Conservation (phyloP, 2,329 filamentous ascomycete species). For the Furcasterigmium sp. region DNA sequence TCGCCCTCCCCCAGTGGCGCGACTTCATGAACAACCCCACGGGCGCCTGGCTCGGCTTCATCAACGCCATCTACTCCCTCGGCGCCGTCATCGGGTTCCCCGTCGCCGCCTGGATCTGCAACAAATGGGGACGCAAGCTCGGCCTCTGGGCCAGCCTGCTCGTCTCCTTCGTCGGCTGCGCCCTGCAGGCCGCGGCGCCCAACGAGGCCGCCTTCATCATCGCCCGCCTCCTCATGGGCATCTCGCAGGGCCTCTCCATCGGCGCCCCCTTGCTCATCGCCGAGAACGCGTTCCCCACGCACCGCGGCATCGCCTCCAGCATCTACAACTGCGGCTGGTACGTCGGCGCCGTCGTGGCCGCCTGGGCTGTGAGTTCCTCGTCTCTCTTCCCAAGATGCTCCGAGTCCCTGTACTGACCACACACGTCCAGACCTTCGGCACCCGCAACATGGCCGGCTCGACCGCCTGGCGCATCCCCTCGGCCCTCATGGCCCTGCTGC, state of each 20-base stretch:
- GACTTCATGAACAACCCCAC: conserved; percentile 30
- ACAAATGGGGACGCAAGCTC: conserved; percentile 7
- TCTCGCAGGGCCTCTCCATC: conserved; percentile 20
- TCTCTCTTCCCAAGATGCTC: no score
- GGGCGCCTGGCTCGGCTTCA: conserved; percentile 28
- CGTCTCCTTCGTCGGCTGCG: conserved; percentile 5
- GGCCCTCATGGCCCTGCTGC: conserved; percentile 39
- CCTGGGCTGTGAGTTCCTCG: conserved; percentile 19
- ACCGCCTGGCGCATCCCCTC: conserved; percentile 9
- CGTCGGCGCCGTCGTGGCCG: conserved; percentile 26
- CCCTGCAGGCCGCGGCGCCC: conserved; percentile 17
- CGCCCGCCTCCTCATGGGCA: conserved; percentile 25
- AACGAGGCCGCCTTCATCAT: conserved; percentile 22
- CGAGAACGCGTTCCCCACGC: conserved; percentile 25
- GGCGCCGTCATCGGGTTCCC: conserved; percentile 23
- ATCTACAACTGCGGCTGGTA: conserved; percentile 26
- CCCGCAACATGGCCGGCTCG: conserved; percentile 3
- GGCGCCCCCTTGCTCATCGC: conserved; percentile 25
- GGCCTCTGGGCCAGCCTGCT: conserved; percentile 7
- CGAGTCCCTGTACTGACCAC: no score
- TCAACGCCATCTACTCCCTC: conserved; percentile 31
- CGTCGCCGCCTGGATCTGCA: conserved; percentile 28
- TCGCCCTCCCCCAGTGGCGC: conserved; percentile 34
- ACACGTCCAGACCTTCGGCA: conserved; percentile 3
- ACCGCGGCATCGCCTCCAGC: conserved; percentile 11